Evolutionary conservation across 75 land plant genomes (phyloP).

Genomic region (Isoetes taiwanensis): DNA sequence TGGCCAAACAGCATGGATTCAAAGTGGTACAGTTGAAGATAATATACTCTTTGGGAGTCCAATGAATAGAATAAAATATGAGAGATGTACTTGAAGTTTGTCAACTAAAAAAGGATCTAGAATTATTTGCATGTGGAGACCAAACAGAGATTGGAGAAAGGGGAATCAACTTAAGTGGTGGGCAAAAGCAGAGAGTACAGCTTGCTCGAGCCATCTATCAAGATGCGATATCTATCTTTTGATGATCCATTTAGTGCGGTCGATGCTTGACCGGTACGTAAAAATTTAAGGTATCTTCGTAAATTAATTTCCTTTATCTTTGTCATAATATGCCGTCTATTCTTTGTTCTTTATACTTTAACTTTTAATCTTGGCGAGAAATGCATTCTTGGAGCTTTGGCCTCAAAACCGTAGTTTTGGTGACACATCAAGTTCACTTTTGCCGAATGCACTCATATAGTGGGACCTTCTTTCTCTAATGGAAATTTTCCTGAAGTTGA

Average conservation of each 20-base stretch:
- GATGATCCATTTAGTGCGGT: slow-evolving; percentile 98
- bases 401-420: too few species aligned
- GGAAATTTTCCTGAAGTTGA: too few species aligned
- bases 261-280: slow-evolving; percentile 92
- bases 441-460: too few species aligned
- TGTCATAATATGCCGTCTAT: too few species aligned
- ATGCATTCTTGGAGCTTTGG: too few species aligned
- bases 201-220: slow-evolving; percentile 91
- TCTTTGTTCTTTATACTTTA: too few species aligned
- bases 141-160: slow-evolving; percentile 88
- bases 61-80: slow-evolving; percentile 37
- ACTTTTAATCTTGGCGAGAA: too few species aligned
- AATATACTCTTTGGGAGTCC: slow-evolving; percentile 73
- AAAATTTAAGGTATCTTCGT: slow-evolving; percentile 45
- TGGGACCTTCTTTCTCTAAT: too few species aligned
- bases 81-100: slow-evolving; percentile 55
- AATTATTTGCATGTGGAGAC: slow-evolving; percentile 59
- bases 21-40: slow-evolving; percentile 68
- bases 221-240: slow-evolving; percentile 87
- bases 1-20: slow-evolving; percentile 85
- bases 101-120: slow-evolving; percentile 56
- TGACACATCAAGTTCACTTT: too few species aligned
- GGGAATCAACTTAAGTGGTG: slow-evolving; percentile 92
- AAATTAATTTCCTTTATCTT: too few species aligned
- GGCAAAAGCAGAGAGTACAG: slow-evolving; percentile 88